Percentiles rank a stretch among this genome's conserved stretches.
Conservation (phyloP, 2,329 filamentous ascomycete species). For the Diplodia intermedia region DNA sequence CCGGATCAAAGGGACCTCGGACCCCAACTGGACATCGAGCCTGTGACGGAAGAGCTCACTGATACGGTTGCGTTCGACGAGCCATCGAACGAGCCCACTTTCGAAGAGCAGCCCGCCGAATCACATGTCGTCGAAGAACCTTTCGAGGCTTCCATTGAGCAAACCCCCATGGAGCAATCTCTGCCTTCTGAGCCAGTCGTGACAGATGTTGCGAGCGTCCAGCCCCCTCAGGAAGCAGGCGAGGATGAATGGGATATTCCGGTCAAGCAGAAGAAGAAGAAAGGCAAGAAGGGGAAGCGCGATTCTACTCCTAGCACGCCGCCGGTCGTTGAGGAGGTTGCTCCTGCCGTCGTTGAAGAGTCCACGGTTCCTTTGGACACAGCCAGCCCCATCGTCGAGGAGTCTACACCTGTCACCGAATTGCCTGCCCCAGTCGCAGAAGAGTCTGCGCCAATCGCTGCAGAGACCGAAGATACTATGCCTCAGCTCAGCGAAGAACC, state of each 20-base stretch:
- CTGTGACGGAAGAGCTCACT: neutral
- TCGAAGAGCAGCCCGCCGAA: neutral
- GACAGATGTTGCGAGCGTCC: neutral
- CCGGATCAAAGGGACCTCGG: neutral
- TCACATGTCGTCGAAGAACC: neutral
- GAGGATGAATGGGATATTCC: conserved; percentile 33
- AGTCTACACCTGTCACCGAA: neutral
- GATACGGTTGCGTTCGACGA: neutral
- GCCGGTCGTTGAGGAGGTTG: neutral
- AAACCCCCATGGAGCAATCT: neutral
- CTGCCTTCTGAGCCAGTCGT: conserved; percentile 1
- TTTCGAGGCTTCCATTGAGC: neutral
- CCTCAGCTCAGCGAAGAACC: neutral
- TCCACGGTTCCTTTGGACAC: neutral
- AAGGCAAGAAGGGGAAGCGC: conserved; percentile 37
- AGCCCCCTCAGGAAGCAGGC: conserved; percentile 24
- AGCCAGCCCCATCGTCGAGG: neutral
- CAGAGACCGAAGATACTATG: neutral
- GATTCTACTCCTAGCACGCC: conserved; percentile 1
- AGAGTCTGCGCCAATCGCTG: neutral
- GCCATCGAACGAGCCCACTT: neutral
- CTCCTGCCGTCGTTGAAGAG: neutral
- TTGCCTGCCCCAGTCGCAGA: neutral
- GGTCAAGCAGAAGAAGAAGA: conserved; percentile 36
- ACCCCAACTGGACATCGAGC: neutral